These are phyloP conservation scores for Aureobasidium lini DNA, from an alignment of 2,329 filamentous ascomycete species.

Conservation along the genomic window DNA sequence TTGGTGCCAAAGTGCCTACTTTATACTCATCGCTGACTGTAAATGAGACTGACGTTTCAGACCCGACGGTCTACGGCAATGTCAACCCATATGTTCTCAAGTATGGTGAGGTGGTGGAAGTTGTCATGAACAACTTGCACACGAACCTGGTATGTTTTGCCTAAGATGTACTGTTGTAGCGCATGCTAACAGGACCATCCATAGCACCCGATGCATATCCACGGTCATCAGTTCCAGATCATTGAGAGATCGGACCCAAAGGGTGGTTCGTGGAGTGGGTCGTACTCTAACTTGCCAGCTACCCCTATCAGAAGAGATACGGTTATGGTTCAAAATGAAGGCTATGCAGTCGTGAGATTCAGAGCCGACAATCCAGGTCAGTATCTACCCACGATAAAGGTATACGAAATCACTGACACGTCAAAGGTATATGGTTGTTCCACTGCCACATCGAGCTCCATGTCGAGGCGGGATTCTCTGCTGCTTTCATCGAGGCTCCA, in stretches of 20 bases:
- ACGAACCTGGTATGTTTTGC: conserved; percentile 28
- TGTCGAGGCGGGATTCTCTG: conserved; percentile 6
- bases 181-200: neutral
- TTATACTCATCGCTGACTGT: conserved; percentile 68
- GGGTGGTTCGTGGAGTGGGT: conserved; percentile 18
- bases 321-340: conserved; percentile 28
- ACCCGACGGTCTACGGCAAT: conserved; percentile 40
- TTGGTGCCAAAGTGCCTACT: conserved; percentile 65
- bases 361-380: conserved; percentile 30
- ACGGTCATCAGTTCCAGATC: conserved; percentile 25
- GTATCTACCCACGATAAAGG: conserved; percentile 17
- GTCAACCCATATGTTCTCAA: conserved; percentile 47
- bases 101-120: conserved; percentile 15
- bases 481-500: conserved; percentile 13
- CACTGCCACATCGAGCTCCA: conserved; percentile 27
- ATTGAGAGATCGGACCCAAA: conserved; percentile 19
- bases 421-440: conserved; percentile 28
- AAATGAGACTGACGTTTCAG: conserved; percentile 41
- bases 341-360: conserved; percentile 32
- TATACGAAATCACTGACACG: conserved; percentile 8
- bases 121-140: conserved; percentile 42
- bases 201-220: conserved; percentile 43
- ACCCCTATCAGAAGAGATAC: conserved; percentile 29
- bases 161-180: neutral
- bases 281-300: conserved; percentile 18